These are phyloP conservation scores for Fusarium avenaceum DNA, from an alignment of 2,329 filamentous ascomycete species.

Conservation along the genomic window DNA sequence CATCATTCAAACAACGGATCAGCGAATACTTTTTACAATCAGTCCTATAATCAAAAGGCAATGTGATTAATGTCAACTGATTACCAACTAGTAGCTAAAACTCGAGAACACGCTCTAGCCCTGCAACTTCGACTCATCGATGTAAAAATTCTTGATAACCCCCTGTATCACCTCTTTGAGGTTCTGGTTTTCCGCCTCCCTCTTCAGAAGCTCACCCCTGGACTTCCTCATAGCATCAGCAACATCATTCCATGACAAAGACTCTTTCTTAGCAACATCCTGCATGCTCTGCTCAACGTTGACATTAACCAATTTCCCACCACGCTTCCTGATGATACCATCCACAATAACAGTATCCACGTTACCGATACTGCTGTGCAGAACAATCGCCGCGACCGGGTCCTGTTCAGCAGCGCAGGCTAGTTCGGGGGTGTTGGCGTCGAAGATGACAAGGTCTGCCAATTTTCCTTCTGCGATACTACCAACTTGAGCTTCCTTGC, in stretches of 20 bases:
- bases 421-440: conserved; percentile 4
- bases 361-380: conserved; percentile 20
- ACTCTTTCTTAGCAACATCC: not conserved
- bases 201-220: not conserved
- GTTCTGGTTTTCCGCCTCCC: conserved; percentile 3
- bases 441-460: conserved; percentile 11
- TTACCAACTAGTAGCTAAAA: not conserved
- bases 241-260: not conserved
- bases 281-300: not conserved
- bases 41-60: too few relatives aligned
- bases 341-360: conserved; percentile 13
- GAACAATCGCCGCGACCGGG: not conserved
- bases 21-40: too few relatives aligned
- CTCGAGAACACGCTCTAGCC: not conserved
- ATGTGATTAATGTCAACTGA: too few relatives aligned
- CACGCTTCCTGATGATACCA: conserved; percentile 8
- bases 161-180: not conserved
- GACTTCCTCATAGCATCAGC: conserved; percentile 12
- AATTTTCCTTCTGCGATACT: conserved; percentile 14
- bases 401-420: conserved; percentile 17
- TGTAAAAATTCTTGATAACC: not conserved
- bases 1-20: too few relatives aligned
- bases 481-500: not conserved
- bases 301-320: conserved; percentile 2
- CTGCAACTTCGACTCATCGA: conserved; percentile 9